phyloP scores from a whole-genome alignment of 495 filamentous ascomycete genomes.

The Penicillium antarcticum region DNA sequence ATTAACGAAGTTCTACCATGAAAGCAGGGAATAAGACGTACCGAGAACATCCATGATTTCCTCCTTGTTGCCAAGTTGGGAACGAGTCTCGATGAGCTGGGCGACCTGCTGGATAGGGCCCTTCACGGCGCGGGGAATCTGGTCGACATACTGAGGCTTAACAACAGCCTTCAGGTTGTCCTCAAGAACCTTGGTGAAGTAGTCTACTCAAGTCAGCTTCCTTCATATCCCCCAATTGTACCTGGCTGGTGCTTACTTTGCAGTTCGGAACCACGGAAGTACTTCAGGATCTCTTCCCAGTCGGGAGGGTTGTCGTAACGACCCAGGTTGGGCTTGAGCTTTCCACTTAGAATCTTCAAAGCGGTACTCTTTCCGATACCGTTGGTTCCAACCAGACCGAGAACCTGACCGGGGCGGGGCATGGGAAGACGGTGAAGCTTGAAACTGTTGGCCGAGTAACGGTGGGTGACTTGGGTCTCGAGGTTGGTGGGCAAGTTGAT shows the following conservation, averaged over 20 bases:
- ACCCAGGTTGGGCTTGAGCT: conserved; percentile 96
- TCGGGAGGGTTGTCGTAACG: conserved; percentile 94
- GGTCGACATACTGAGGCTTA: conserved; percentile 99
- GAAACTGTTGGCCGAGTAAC: conserved; percentile 99
- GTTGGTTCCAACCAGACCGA: conserved; percentile 96
- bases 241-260: conserved; percentile 63
- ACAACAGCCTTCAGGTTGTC: conserved; percentile 95
- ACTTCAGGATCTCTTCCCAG: conserved; percentile 98
- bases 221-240: not conserved
- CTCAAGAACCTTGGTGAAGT: conserved; percentile 96
- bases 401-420: conserved; percentile 92
- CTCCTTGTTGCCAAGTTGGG: conserved; percentile 75
- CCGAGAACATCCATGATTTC: conserved; percentile 81
- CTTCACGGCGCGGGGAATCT: conserved; percentile 89
- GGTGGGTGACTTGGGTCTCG: conserved; percentile 94
- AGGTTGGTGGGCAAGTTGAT: conserved; percentile 99
- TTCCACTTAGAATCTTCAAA: conserved; percentile 95
- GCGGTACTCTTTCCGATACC: conserved; percentile 99
- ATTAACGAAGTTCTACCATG: conserved; percentile 18
- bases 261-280: conserved; percentile 95
- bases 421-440: conserved; percentile 96
- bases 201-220: conserved; percentile 59
- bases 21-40: conserved; percentile 24
- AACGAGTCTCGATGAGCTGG: conserved; percentile 67
- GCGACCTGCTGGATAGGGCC: conserved; percentile 72